Evolutionary conservation across 441 rosid genomes (phyloP), one percentile per base, ranked within the genome.

Genomic region (Melastoma candidum): DNA sequence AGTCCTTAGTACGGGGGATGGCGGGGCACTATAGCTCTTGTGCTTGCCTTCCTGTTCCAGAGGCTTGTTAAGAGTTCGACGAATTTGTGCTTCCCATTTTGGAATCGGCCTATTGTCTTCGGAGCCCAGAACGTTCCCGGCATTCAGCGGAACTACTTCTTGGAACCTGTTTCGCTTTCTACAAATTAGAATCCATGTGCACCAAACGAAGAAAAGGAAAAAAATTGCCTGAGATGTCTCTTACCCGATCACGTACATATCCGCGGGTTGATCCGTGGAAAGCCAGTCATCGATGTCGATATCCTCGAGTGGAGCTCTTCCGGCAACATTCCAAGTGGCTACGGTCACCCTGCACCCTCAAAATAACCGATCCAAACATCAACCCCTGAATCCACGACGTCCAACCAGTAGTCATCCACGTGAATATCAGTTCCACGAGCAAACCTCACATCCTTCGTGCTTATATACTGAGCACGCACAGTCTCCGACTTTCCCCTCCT

Each of bases 281-380:
- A 94, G 94, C 97, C 97, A 94, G 47, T 85, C 94, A 44, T 87
- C 87, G 49, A 87, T 83, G 11, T 87, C 79, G 47, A 83, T 83
- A 78, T 79, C 85, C 44, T 82, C 87, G 47, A 59, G 4, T 1
- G 99, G 99, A 65, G 49, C 51, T 76, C 70, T 85, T 12, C 99
- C 99, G 62, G 96, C 97, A 68, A 94, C 99, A 66, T 94, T 94
- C 99, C 99, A 94, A 47, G 97, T 83, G 51, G 89, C 85, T 56
- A 94, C 63, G 32, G 80, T 78, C 47, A 90, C 85, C 81, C 99
- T 94, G 43, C 52, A 64, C 41, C 39, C 57, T 3, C 56, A 41
- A 59, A 48, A 25, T 12, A 29, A 13, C 24, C 25, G 14, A 29
- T 53, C 11, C 27, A 48, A 58, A 67, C 24, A 47, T 46, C 36